A percentile compares a stretch with the other conserved stretches of the same genome.
These are phyloP conservation scores for Laguncularia racemosa DNA, from an alignment of 345 rosid genomes.

Conservation along the genomic window DNA sequence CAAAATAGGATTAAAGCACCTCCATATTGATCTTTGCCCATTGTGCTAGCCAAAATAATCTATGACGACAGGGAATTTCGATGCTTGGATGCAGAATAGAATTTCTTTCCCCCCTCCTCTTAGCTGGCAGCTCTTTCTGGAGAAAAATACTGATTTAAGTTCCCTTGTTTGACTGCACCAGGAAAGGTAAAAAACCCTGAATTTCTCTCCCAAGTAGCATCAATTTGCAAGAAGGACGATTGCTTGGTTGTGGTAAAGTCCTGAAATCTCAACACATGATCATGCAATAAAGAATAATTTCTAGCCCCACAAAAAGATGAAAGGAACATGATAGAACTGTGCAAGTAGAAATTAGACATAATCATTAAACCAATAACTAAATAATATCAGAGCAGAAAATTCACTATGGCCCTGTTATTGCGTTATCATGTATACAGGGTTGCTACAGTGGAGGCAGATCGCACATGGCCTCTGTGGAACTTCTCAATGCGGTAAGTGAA, in stretches of 20 bases:
- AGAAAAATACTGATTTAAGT: background rate
- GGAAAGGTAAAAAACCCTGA: slow-evolving; percentile 37
- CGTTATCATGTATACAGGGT: slow-evolving; percentile 7
- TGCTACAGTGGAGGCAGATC: slow-evolving; percentile 34
- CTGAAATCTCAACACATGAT: background rate
- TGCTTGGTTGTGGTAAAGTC: slow-evolving; percentile 33
- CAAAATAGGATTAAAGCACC: background rate
- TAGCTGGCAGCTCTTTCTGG: background rate
- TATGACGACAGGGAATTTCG: too few species aligned
- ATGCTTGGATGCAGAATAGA: background rate
- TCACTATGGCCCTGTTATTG: background rate
- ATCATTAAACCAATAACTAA: too few species aligned
- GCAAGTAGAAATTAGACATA: too few species aligned
- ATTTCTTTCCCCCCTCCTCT: background rate
- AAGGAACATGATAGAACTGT: too few species aligned
- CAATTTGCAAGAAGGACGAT: slow-evolving; percentile 33
- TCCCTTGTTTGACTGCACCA: background rate
- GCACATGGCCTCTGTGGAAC: slow-evolving; percentile 28
- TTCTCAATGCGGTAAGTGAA: slow-evolving; percentile 33
- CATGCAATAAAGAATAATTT: too few species aligned
- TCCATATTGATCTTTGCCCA: background rate
- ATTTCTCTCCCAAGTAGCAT: slow-evolving; percentile 28
- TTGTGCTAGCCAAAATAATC: too few species aligned
- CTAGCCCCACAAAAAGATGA: too few species aligned
- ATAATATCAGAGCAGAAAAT: background rate